Evolutionary conservation across 1,284 basidiomycete species (phyloP).

Genomic region (Austroboletus niveus): DNA sequence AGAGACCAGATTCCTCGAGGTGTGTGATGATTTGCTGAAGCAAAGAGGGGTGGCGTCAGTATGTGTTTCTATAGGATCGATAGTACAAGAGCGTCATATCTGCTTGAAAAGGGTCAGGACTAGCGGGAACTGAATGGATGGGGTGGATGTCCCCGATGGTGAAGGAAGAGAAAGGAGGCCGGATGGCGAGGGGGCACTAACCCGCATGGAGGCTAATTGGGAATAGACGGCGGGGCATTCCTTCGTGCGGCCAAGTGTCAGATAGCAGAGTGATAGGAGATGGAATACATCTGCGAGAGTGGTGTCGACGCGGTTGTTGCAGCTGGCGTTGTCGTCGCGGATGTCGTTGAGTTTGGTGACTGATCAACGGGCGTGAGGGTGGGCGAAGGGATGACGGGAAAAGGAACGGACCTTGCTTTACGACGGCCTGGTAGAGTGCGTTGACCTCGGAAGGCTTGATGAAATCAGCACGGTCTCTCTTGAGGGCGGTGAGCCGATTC

Average conservation of each 20-base stretch:
- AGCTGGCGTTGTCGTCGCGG: slow-evolving; percentile 73
- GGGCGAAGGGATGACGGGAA: neutral
- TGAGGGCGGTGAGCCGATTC: slow-evolving; percentile 84
- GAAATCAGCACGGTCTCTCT: slow-evolving; percentile 86
- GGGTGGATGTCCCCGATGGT: slow-evolving; percentile 1
- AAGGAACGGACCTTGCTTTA: slow-evolving; percentile 79
- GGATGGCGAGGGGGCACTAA: slow-evolving; percentile 45
- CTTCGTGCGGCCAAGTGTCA: slow-evolving; percentile 90
- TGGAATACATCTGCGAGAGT: slow-evolving; percentile 93
- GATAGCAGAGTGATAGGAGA: slow-evolving; percentile 87
- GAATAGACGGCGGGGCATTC: slow-evolving; percentile 93
- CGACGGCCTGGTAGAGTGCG: slow-evolving; percentile 88
- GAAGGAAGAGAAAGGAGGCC: slow-evolving; percentile 8
- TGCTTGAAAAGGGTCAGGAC: slow-evolving; percentile 28
- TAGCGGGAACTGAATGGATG: slow-evolving; percentile 12
- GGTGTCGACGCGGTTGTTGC: slow-evolving; percentile 89
- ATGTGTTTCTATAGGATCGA: slow-evolving; percentile 22
- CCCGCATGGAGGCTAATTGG: slow-evolving; percentile 91
- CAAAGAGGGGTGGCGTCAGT: slow-evolving; percentile 23
- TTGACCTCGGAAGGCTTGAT: slow-evolving; percentile 94
- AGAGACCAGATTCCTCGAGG: slow-evolving; percentile 92
- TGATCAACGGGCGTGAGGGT: slow-evolving; percentile 32
- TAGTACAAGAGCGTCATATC: slow-evolving; percentile 19
- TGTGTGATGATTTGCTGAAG: slow-evolving; percentile 87
- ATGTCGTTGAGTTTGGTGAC: slow-evolving; percentile 93